Percentiles rank a stretch among this genome's conserved stretches.
Conservation (phyloP, 768 basidiomycete species). For the Tephrocybe rancida region DNA sequence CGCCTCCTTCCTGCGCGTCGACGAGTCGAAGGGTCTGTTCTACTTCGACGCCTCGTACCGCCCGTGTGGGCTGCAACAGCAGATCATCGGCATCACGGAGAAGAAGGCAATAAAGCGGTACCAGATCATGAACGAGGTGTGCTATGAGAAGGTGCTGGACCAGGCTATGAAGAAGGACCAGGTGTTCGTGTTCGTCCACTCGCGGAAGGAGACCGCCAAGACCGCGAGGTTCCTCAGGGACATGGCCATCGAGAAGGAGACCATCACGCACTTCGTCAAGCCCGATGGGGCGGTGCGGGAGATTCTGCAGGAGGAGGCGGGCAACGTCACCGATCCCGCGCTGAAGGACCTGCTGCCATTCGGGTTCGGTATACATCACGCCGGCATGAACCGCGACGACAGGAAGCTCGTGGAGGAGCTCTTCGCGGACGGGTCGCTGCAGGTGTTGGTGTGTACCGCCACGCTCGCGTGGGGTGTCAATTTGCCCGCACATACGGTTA, state of each 20-base stretch:
- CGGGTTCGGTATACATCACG: conserved; percentile 97
- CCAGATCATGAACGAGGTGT: conserved; percentile 98
- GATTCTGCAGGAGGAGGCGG: conserved; percentile 83
- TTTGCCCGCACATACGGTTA: conserved; percentile 94
- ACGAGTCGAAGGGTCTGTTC: conserved; percentile 90
- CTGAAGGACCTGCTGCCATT: conserved; percentile 91
- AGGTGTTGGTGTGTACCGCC: conserved; percentile 95
- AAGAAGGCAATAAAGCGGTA: conserved; percentile 99
- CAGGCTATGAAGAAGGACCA: conserved; percentile 88
- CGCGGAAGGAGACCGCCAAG: conserved; percentile 97
- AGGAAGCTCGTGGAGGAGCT: conserved; percentile 92
- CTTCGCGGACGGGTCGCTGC: conserved; percentile 89
- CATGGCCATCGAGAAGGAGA: conserved; percentile 95
- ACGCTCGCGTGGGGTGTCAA: conserved; percentile 99
- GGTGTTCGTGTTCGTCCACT: conserved; percentile 96
- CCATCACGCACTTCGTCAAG: conserved; percentile 93
- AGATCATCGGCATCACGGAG: conserved; percentile 97
- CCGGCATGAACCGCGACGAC: conserved; percentile 93
- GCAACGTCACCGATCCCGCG: conserved; percentile 80
- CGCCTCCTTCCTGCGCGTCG: conserved; percentile 94
- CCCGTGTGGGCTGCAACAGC: conserved; percentile 93
- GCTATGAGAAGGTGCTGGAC: conserved; percentile 98
- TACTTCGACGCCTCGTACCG: conserved; percentile 96
- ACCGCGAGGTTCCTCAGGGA: conserved; percentile 94
- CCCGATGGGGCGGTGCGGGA: conserved; percentile 91